Evolutionary conservation across 495 filamentous ascomycete genomes (phyloP), one percentile per base, ranked within the genome.

Genomic region (Penicillium paxilli): DNA sequence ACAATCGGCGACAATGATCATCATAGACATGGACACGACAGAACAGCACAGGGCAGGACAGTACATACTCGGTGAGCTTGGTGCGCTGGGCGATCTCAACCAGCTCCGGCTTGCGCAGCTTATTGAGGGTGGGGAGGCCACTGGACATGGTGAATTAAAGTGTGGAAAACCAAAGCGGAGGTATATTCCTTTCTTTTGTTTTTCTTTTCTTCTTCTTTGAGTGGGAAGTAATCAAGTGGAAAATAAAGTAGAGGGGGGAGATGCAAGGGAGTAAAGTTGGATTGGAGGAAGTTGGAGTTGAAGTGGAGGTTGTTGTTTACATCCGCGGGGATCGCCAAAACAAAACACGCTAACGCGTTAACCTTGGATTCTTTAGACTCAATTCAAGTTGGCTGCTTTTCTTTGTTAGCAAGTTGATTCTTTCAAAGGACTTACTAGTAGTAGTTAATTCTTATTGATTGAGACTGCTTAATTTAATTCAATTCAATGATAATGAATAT

Each of bases 101-200:
- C 45, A 98, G 82, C 55, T 93, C 90, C 52, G 76, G 76, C 76
- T 97, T 98, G 73, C 87, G 86, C 80, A 95, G 87, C 66, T 85
- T 84, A 59, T 86, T 83, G 61, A 97, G 80, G 86, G 87, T 98
- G 59, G 85, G 83, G 42, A 80, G 73, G 55, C 62, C 75, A 54
- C 68, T 67, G 30, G 83, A 78, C 83, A 88, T 87, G 49, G 64
- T 77, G 54, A 59, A 41, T n/a, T 40, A 30, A 28, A 19, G 5
- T 2, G 11, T 22, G 20, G 9, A 52, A 32, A 32, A 32, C 8
- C 30, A n/a, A n/a, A n/a, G n/a, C n/a, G n/a, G n/a, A n/a, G n/a
- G n/a, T n/a, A n/a, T n/a, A n/a, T n/a, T n/a, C n/a, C n/a, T n/a
- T n/a, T n/a, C n/a, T n/a, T n/a, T n/a, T n/a, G n/a, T n/a, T n/a